Conservation (phyloP, 495 filamentous ascomycete species). For the Penicillium maclennaniae region DNA sequence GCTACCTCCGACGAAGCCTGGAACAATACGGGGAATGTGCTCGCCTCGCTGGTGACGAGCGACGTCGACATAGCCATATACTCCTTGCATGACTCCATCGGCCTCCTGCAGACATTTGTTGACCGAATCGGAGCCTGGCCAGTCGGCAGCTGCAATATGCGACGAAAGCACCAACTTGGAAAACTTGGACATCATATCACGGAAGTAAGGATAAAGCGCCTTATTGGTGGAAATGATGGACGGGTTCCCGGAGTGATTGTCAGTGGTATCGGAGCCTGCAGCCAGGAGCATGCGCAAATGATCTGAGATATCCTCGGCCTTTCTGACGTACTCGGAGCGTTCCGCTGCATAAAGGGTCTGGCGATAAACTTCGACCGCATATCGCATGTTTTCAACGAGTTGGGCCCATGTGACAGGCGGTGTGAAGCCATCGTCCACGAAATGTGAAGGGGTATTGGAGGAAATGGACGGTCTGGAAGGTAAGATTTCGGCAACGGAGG, state of each 20-base stretch:
- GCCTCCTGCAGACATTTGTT: constrained; percentile 94
- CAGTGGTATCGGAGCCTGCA: constrained; percentile 92
- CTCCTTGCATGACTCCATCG: constrained; percentile 87
- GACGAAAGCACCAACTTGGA: constrained; percentile 97
- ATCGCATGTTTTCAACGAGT: constrained; percentile 85
- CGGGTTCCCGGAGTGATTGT: constrained; percentile 97
- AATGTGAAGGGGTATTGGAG: constrained; percentile 68
- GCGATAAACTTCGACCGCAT: constrained; percentile 80
- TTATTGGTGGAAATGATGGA: constrained; percentile 99
- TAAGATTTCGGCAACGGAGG: constrained; percentile 35
- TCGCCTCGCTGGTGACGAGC: constrained; percentile 88
- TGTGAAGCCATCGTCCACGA: constrained; percentile 77
- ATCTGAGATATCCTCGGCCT: constrained; percentile 95
- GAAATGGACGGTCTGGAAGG: constrained; percentile 45
- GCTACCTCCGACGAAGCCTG: constrained; percentile 86
- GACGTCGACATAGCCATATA: constrained; percentile 93
- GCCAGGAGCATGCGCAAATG: constrained; percentile 90
- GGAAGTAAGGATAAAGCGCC: constrained; percentile 91
- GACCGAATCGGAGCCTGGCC: constrained; percentile 78
- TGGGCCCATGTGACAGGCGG: constrained; percentile 80
- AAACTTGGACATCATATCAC: constrained; percentile 99
- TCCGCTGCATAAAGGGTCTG: constrained; percentile 76
- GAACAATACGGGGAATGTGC: constrained; percentile 80
- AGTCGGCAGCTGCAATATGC: constrained; percentile 95
- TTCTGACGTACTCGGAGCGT: constrained; percentile 83